These are phyloP conservation scores for Quercus phellos DNA, from an alignment of 331 rosid species.

Conservation along the genomic window DNA sequence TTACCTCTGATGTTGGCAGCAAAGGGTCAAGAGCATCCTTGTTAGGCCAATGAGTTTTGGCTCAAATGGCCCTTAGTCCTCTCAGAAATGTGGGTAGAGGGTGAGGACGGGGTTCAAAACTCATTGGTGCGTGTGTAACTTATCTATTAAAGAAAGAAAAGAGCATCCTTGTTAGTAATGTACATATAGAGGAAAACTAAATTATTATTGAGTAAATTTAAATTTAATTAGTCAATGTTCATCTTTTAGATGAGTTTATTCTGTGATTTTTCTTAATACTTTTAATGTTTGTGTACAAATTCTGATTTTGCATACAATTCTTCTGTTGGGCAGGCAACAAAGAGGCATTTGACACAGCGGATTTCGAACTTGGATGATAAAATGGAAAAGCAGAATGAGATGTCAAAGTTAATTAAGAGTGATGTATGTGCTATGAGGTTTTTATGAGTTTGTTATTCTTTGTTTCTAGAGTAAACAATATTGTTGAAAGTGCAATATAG, in stretches of 20 bases:
- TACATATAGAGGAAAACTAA: background rate
- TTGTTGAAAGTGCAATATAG: too few relatives aligned
- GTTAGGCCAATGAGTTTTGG: background rate
- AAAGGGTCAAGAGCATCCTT: background rate
- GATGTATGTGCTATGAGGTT: conserved; percentile 49
- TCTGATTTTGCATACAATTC: conserved; percentile 12
- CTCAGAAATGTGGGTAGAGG: too few relatives aligned
- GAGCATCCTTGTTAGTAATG: background rate
- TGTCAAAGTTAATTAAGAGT: conserved; percentile 55
- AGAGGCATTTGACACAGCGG: conserved; percentile 93
- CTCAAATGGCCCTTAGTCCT: too few relatives aligned
- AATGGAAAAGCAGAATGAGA: conserved; percentile 73
- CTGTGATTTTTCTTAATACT: background rate
- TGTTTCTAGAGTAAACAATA: background rate
- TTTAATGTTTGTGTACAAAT: background rate
- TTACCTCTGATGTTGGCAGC: background rate
- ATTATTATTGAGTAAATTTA: background rate
- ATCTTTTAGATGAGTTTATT: background rate
- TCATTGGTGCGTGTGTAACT: too few relatives aligned
- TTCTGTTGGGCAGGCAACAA: conserved; percentile 60
- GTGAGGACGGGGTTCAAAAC: too few relatives aligned
- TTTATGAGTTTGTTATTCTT: background rate
- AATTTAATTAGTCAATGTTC: background rate
- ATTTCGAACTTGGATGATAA: conserved; percentile 83
- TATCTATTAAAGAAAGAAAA: too few relatives aligned